Evolutionary conservation across 805 yeast genomes (phyloP).

Genomic region (Saturnispora silvae): DNA sequence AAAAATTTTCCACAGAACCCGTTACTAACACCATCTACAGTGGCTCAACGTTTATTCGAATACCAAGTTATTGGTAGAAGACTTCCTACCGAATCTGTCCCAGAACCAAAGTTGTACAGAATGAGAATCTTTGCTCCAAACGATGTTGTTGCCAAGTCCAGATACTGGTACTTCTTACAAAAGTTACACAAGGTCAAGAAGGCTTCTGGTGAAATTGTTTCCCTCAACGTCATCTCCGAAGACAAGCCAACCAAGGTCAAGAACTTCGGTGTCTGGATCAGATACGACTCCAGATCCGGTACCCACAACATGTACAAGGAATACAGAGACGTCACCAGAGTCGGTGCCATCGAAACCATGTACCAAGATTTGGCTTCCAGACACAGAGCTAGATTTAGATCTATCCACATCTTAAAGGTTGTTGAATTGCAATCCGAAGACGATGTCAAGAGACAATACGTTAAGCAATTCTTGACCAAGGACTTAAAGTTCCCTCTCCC

Average conservation of each 20-base stretch:
- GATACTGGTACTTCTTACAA: slow-evolving; percentile 99
- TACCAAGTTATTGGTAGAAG: slow-evolving; percentile 99
- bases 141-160: slow-evolving; percentile 98
- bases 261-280: slow-evolving; percentile 99
- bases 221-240: slow-evolving; percentile 86
- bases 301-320: slow-evolving; percentile 99
- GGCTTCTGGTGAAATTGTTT: slow-evolving; percentile 98
- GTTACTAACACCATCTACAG: slow-evolving; percentile 23
- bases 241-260: slow-evolving; percentile 97
- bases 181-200: slow-evolving; percentile 99
- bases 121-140: slow-evolving; percentile 99
- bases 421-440: slow-evolving; percentile 96
- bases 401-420: slow-evolving; percentile 98
- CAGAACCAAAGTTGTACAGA: slow-evolving; percentile 99
- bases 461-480: slow-evolving; percentile 90
- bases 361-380: slow-evolving; percentile 99
- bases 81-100: slow-evolving; percentile 97
- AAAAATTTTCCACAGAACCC: too few relatives aligned
- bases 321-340: slow-evolving; percentile 99
- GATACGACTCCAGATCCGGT: slow-evolving; percentile 99
- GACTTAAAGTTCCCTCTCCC: slow-evolving; percentile 99
- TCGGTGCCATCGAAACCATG: slow-evolving; percentile 95
- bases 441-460: slow-evolving; percentile 98
- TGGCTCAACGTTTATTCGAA: slow-evolving; percentile 92
- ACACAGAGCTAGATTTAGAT: slow-evolving; percentile 99